Conservation (phyloP, 257 asterid species). For the Penstemon barbatus region DNA sequence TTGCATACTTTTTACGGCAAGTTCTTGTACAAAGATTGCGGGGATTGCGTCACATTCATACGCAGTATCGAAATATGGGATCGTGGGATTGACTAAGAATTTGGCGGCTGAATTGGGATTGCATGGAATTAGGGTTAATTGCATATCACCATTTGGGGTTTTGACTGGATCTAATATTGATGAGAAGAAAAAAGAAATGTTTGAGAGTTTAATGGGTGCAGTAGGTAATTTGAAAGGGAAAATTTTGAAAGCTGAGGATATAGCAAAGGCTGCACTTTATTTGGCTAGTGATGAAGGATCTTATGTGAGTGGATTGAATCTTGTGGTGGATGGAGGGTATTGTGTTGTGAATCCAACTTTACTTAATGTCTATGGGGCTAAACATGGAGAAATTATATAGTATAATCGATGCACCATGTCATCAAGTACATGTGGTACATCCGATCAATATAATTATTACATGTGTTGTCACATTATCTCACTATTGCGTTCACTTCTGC, state of each 20-base stretch:
- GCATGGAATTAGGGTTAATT: conserved; percentile 53
- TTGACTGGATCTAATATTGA: conserved; percentile 5
- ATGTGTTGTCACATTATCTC: no score
- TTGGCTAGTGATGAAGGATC: conserved; percentile 40
- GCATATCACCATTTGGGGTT: conserved; percentile 51
- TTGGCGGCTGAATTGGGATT: conserved; percentile 47
- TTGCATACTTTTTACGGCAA: conserved; percentile 49
- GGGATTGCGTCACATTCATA: conserved; percentile 39
- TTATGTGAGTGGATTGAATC: conserved; percentile 40
- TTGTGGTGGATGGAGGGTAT: conserved; percentile 40
- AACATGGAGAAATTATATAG: no score
- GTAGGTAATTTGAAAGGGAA: conserved; percentile 28
- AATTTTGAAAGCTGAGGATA: conserved; percentile 12
- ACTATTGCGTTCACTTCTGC: no score
- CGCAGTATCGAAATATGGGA: conserved; percentile 41
- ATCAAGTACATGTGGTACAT: no score
- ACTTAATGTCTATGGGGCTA: no score
- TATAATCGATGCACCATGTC: no score
- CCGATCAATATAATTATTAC: no score
- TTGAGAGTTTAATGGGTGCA: conserved; percentile 9
- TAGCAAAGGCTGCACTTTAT: conserved; percentile 36
- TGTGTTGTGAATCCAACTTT: conserved; percentile 3
- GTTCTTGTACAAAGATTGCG: conserved; percentile 39
- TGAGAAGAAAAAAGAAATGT: neutral
- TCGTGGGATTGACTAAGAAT: conserved; percentile 42